A percentile compares a stretch with the other conserved stretches of the same genome.
phyloP scores from a whole-genome alignment of 2,329 filamentous ascomycete species.

The Dactylonectria estremocensis region DNA sequence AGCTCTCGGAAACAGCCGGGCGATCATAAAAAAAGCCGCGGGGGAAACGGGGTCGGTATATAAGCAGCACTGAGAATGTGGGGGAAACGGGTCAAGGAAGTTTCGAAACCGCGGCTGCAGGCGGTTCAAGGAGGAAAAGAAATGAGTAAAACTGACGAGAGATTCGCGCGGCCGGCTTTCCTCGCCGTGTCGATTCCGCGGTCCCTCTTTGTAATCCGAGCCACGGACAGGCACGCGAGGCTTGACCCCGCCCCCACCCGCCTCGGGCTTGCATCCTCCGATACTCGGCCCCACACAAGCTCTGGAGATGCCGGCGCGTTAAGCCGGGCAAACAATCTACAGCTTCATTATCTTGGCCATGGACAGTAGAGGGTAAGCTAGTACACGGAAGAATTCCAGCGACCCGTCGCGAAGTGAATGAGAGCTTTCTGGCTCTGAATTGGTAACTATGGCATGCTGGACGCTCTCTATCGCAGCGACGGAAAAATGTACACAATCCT shows the following conservation, averaged over 20 bases:
- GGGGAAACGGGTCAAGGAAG: background rate
- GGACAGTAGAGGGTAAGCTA: background rate
- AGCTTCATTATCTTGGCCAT: background rate
- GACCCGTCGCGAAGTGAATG: background rate
- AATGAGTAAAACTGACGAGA: background rate
- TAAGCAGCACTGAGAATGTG: background rate
- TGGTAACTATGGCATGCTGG: background rate
- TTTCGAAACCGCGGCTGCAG: conserved; percentile 13
- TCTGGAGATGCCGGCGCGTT: background rate
- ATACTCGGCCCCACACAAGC: conserved; percentile 30
- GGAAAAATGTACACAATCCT: conserved; percentile 9
- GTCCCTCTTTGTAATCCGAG: conserved; percentile 12
- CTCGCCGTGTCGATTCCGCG: conserved; percentile 9
- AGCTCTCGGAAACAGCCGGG: conserved; percentile 25
- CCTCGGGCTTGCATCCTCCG: conserved; percentile 22
- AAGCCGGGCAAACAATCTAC: background rate
- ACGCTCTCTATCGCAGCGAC: conserved; percentile 2
- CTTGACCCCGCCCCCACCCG: conserved; percentile 30
- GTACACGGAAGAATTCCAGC: background rate
- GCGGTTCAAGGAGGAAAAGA: conserved; percentile 20
- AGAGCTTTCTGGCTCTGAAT: background rate
- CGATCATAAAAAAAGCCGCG: conserved; percentile 36
- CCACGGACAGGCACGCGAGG: background rate
- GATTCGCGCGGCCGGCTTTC: conserved; percentile 6
- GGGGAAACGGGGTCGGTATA: background rate